A percentile compares a stretch with the other conserved stretches of the same genome.
phyloP scores from a whole-genome alignment of 805 yeast species.

The Yarrowia sp. region DNA sequence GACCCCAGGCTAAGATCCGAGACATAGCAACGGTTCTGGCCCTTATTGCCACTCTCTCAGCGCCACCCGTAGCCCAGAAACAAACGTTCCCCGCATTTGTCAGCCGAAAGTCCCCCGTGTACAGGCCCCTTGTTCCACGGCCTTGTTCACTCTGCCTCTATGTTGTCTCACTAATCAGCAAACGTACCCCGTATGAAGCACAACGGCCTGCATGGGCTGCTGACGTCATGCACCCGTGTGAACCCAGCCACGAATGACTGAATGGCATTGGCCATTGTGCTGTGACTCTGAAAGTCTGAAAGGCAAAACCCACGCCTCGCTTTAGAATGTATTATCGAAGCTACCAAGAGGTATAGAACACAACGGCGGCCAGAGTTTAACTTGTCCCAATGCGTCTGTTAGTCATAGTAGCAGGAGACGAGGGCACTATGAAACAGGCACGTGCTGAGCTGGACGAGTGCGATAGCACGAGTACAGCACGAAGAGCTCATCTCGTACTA shows the following conservation, averaged over 20 bases:
- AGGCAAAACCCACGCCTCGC: neutral
- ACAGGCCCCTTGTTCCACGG: too few species aligned
- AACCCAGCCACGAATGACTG: too few species aligned
- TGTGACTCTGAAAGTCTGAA: neutral
- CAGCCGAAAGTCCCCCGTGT: neutral
- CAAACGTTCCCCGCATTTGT: neutral
- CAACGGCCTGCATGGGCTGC: conserved; percentile 3
- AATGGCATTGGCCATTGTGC: too few species aligned
- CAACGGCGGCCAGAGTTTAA: conserved; percentile 13
- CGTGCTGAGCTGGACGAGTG: too few species aligned
- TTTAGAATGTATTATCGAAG: neutral
- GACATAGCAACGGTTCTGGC: conserved; percentile 1
- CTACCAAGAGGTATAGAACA: conserved; percentile 17
- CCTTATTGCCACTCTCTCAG: too few species aligned
- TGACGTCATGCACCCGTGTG: conserved; percentile 3
- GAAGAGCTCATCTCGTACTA: too few species aligned
- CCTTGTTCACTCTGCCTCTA: neutral
- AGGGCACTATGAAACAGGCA: neutral
- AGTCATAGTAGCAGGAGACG: neutral
- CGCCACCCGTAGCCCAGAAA: neutral
- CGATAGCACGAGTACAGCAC: too few species aligned
- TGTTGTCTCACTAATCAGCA: conserved; percentile 16
- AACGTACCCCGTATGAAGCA: conserved; percentile 2
- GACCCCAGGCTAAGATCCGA: neutral
- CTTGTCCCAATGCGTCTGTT: neutral